Base-by-base conservation (phyloP, 768 basidiomycete genomes). In the Paxillus ammoniavirescens region DNA sequence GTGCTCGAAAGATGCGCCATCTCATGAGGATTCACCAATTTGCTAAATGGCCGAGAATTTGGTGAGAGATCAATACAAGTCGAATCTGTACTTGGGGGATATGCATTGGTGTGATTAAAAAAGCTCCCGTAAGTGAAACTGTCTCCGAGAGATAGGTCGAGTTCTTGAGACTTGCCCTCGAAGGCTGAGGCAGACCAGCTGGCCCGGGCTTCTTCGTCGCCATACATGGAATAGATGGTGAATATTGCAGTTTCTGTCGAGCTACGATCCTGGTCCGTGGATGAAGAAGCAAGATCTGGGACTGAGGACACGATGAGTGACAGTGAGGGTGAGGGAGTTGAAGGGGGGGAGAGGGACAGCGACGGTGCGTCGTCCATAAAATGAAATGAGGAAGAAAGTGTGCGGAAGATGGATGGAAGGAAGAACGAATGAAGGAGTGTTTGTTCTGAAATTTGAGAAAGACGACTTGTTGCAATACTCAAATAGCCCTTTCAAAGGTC, bases 201-300 rank as follows among this genome's bases (percentile, higher is more conserved):
- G 48, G 74, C 68, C 48, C 72, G 71, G 60, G 66, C 56, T 51
- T 66, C 64, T 53, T 84, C 81, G 66, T 86, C 84, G 49, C 82
- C 82, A 67, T 93, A 93, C 90, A 91, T 91, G 46, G 87, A 90
- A 68, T 91, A 93, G 52, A 93, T 92, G 49, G 87, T 84, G 65
- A 87, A 83, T 65, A 92, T 88, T 12, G 89, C 82, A 46, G 86
- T 82, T 61, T 89, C 89, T 12, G 87, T 82, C 0, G 86, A 84
- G 52, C 73, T 75, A 53, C 84, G 80, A 17, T 76, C 78, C 60
- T 72, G 73, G 47, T 74, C 74, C 18, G 58, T 58, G 8, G 66
- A 62, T 47, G 66, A 70, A 43, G 62, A 61, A 50, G 63, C 68
- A 65, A 70, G 71, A 57, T 66, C 75, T 56, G 76, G 72, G 42